Conservation (phyloP, 2,329 filamentous ascomycete genomes). For the Rutstroemia sydowiana region DNA sequence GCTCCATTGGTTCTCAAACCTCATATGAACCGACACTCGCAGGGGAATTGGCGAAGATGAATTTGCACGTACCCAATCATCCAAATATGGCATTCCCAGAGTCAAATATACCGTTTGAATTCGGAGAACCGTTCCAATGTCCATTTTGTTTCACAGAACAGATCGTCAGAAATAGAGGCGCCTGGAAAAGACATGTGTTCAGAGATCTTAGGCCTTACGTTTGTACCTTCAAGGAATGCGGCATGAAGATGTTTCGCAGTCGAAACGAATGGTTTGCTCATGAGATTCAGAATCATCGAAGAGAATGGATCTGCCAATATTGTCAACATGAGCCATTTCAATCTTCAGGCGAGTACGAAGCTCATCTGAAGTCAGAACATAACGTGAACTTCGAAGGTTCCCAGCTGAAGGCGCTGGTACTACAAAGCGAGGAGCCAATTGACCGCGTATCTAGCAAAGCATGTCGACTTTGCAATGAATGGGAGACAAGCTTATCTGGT, state of each 20-base stretch:
- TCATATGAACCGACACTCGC: conserved; percentile 21
- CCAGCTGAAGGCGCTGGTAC: conserved; percentile 18
- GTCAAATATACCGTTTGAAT: conserved; percentile 16
- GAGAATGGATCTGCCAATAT: conserved; percentile 23
- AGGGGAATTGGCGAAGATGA: conserved; percentile 6
- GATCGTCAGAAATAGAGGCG: conserved; percentile 14
- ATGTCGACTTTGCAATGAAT: conserved; percentile 29
- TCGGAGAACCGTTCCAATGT: conserved; percentile 21
- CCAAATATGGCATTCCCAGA: conserved; percentile 19
- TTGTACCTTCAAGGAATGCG: conserved; percentile 31
- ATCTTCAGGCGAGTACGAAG: conserved; percentile 10
- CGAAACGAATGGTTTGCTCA: conserved; percentile 30
- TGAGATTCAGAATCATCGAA: conserved; percentile 28
- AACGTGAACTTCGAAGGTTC: conserved; percentile 2
- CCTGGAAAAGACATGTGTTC: conserved; percentile 29
- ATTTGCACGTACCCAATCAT: conserved; percentile 15
- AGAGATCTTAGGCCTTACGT: conserved; percentile 31
- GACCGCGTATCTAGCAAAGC: conserved; percentile 18
- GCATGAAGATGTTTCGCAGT: conserved; percentile 25
- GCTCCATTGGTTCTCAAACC: conserved; percentile 19
- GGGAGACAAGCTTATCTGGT: conserved; percentile 15
- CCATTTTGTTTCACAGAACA: conserved; percentile 22
- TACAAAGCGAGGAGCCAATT: conserved; percentile 22
- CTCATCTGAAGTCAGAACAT: conserved; percentile 15
- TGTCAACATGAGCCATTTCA: conserved; percentile 15